phyloP scores from a whole-genome alignment of 371 early-diverging fungal genomes.

The Mortierella sp. region DNA sequence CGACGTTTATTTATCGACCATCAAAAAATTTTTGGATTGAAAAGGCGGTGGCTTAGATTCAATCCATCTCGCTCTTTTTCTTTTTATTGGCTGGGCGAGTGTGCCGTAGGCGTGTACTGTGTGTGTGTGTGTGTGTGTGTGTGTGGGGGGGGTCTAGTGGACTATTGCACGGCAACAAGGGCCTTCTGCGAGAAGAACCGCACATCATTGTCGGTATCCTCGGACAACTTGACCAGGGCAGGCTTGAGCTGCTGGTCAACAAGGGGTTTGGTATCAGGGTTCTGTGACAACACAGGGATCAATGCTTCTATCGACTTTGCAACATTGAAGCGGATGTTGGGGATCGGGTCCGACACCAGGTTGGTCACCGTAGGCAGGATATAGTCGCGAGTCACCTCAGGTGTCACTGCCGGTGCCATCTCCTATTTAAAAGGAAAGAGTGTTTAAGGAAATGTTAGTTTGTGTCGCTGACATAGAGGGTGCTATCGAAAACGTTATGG shows the following conservation, averaged over 20 bases:
- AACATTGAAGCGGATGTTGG: conserved; percentile 99
- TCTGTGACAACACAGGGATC: conserved; percentile 80
- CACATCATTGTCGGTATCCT: conserved; percentile 95
- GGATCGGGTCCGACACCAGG: conserved; percentile 94
- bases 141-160: background rate
- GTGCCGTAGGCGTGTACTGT: too few relatives aligned
- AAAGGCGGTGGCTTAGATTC: conserved; percentile 17
- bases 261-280: conserved; percentile 71
- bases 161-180: conserved; percentile 57
- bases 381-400: conserved; percentile 88
- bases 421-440: conserved; percentile 63
- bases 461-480: too few relatives aligned
- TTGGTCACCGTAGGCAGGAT: conserved; percentile 92
- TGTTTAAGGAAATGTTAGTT: too few relatives aligned
- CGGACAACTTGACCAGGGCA: conserved; percentile 85
- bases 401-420: conserved; percentile 89
- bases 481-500: too few relatives aligned
- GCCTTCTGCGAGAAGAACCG: conserved; percentile 91
- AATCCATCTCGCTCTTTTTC: background rate
- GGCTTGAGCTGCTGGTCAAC: conserved; percentile 82
- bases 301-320: conserved; percentile 94
- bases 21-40: conserved; percentile 38
- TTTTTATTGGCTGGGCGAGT: background rate
- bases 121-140: background rate
- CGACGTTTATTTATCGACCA: conserved; percentile 32